phyloP scores from a whole-genome alignment of 257 asterid species.

The Linderniella brevidens region DNA sequence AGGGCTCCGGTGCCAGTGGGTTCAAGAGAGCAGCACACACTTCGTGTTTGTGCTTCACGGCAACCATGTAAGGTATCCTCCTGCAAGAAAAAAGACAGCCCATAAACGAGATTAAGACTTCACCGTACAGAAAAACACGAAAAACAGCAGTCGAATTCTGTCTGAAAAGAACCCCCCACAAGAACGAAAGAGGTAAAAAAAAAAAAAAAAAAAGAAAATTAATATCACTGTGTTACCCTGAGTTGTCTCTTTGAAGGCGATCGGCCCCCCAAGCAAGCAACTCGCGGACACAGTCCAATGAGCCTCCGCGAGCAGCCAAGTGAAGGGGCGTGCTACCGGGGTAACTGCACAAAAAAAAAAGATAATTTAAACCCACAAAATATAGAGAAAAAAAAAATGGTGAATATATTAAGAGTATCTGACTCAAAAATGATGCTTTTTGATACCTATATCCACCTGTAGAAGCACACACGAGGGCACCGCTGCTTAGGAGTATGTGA shows the following conservation, averaged over 20 bases:
- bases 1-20: constrained; percentile 92
- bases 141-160: neutral
- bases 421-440: too few species aligned
- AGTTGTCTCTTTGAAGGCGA: neutral
- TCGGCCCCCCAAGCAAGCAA: constrained; percentile 5
- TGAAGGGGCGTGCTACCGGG: constrained; percentile 5
- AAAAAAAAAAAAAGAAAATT: too few species aligned
- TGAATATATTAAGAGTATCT: too few species aligned
- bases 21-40: constrained; percentile 81
- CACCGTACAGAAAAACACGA: neutral
- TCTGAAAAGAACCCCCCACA: neutral
- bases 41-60: constrained; percentile 55
- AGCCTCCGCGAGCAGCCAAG: neutral
- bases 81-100: constrained; percentile 20
- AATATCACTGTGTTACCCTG: neutral
- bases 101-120: neutral
- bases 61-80: constrained; percentile 82
- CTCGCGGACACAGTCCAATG: constrained; percentile 10
- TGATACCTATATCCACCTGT: too few species aligned
- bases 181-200: too few species aligned
- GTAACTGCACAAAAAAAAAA: neutral
- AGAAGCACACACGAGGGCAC: too few species aligned
- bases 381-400: neutral
- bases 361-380: neutral
- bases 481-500: too few species aligned